Base-by-base conservation (phyloP, 78 protist genomes). In the Dictyostelium capitatum region DNA sequence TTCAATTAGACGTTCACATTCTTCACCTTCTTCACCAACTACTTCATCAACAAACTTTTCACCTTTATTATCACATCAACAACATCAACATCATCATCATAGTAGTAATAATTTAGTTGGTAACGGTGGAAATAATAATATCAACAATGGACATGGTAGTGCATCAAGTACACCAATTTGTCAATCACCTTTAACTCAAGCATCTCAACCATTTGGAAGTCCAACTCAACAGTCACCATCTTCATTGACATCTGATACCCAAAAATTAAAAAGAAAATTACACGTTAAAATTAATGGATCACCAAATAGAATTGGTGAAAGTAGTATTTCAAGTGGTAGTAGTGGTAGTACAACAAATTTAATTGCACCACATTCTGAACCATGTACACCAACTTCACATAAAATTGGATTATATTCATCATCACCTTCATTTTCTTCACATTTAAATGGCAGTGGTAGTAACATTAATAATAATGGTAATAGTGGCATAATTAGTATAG, bases 331-430 rank as follows among this genome's bases (percentile, higher is more conserved):
- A 12, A 17, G 10, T 17, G 51, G n/a, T 32, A 17, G 51, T 12
- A 17, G 10, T 25, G 25, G 11, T 48, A 75, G 6, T 12, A 50
- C 46, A 20, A 17, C 54, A 4, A n/a, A 10, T 17, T 47, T 53
- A 20, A 23, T 41, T 2, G n/a, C 19, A 43, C 46, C 72, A 17
- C 59, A 79, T 20, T 54, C 72, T 20, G 83, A 37, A 37, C 83
- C 83, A 79, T 79, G 83, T 20, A 79, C 83, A 17, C 83, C 83
- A 79, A 79, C 83, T 10, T 50, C 70, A 12, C 51, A 37, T 54
- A 79, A 37, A 43, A 54, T 30, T 15, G 56, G 56, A 32, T 50
- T 51, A 30, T 48, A 50, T 20, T 23, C 82, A 6, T 56, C 67
- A 17, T 79, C 83, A 20, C 83, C 83, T 54, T 79, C 83, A 54